Evolutionary conservation across 257 asterid species (phyloP).

Genomic region (Rubia yunnanensis): DNA sequence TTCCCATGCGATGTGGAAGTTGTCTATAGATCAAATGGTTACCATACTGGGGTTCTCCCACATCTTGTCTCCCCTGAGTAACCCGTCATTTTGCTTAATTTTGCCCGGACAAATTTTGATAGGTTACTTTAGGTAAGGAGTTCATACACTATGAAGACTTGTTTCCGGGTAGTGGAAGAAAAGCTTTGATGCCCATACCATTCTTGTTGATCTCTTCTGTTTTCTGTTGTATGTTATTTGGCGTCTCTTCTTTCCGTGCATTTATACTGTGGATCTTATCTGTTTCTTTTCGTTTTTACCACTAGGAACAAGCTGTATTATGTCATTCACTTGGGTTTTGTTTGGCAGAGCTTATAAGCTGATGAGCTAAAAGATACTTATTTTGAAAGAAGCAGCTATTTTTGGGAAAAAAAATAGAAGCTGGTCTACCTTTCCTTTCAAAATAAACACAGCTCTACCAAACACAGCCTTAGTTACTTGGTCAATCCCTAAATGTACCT

Average conservation of each 20-base stretch:
- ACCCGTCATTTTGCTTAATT: background rate
- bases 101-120: slow-evolving; percentile 5
- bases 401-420: no score
- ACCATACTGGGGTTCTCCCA: background rate
- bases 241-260: background rate
- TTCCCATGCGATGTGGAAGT: slow-evolving; percentile 7
- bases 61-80: background rate
- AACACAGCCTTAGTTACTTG: no score
- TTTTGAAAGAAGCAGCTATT: no score
- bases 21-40: slow-evolving; percentile 2
- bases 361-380: no score
- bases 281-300: background rate
- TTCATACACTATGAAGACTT: background rate
- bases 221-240: no score
- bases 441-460: no score
- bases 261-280: background rate
- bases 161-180: background rate
- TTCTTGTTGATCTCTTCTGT: background rate
- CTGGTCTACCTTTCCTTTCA: no score
- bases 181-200: background rate
- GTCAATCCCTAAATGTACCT: no score
- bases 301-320: no score
- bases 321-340: no score
- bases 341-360: no score
- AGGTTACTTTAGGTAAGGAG: background rate